Base-by-base conservation (phyloP, 768 basidiomycete species). In the Tylopilus plumbeoviolaceoides region DNA sequence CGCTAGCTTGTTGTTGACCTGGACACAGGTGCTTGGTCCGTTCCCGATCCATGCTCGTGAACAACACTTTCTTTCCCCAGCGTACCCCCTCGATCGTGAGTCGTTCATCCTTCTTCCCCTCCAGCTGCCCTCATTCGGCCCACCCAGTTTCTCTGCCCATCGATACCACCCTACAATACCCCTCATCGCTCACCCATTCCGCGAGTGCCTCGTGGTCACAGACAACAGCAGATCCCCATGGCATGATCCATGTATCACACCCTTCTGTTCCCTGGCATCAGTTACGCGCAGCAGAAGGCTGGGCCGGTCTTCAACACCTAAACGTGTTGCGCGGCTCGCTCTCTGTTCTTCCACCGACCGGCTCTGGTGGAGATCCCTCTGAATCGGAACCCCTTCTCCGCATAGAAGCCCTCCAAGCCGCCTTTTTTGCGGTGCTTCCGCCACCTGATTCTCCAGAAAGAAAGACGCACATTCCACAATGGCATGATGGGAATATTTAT, bases 401-500 rank as follows among this genome's bases (percentile, higher is more conserved):
- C 3, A 72, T 89, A 1, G 74, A 85, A 30, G 73, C 93, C 11
- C 68, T 79, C 10, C 87, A 86, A 61, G 91, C 82, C 0, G 84
- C 90, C 3, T 91, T 87, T 65, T 90, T 91, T 62, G 73, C 89
- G 7, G 63, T 95, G 40, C 58, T 87, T 12, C 84, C 87, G 11
- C 60, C 63, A 11, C 48, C 68, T 30, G 54, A 59, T 17, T 61
- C 69, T 4, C 74, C 74, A 9, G 47, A 50, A 57, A 58, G 65
- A 47, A 43, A 49, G 46, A 47, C 57, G 0, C 50, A 53, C 38
- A 59, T 72, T 6, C 73, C 75, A 6, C 70, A 78, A 63, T 95
- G 92, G 92, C 78, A 86, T 65, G 70, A 81, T n/a, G 92, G 91
- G 31, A 91, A 95, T 64, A 83, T 95, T n/a, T 95, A 95, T 64